Evolutionary conservation across 1,139 yeast genomes (phyloP).

Genomic region (Diutina neorugosa): DNA sequence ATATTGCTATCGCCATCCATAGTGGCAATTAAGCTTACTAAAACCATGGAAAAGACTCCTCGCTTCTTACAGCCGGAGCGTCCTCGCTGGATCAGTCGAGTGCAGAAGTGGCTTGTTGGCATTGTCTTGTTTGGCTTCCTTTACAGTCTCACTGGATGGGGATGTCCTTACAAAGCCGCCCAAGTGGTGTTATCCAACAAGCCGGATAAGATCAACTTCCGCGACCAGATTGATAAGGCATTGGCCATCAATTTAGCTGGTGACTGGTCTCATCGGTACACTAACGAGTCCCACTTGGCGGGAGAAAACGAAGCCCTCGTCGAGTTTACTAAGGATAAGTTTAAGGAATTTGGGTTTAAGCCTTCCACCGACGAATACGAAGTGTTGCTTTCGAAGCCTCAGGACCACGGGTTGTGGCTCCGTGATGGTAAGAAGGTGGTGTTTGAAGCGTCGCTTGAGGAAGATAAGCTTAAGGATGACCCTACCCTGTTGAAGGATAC

Average conservation of each 20-base stretch:
- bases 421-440: constrained; percentile 16
- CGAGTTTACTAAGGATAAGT: constrained; percentile 51
- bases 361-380: constrained; percentile 7
- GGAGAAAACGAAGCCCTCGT: constrained; percentile 57
- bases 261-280: constrained; percentile 30
- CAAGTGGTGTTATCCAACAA: neutral
- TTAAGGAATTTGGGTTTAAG: constrained; percentile 32
- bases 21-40: neutral
- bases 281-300: constrained; percentile 56
- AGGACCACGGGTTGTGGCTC: constrained; percentile 29
- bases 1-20: neutral
- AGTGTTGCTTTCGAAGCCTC: constrained; percentile 21
- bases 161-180: neutral
- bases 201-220: neutral
- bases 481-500: constrained; percentile 42
- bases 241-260: constrained; percentile 21
- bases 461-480: constrained; percentile 64
- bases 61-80: neutral
- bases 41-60: constrained; percentile 1
- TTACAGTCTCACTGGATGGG: neutral
- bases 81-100: neutral
- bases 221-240: constrained; percentile 4
- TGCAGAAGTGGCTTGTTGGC: neutral
- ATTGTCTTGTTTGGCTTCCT: neutral
- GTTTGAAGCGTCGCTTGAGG: constrained; percentile 55